A percentile compares a stretch with the other conserved stretches of the same genome.
Evolutionary conservation across 306 rosid genomes (phyloP).

Genomic region (Casuarina glauca): DNA sequence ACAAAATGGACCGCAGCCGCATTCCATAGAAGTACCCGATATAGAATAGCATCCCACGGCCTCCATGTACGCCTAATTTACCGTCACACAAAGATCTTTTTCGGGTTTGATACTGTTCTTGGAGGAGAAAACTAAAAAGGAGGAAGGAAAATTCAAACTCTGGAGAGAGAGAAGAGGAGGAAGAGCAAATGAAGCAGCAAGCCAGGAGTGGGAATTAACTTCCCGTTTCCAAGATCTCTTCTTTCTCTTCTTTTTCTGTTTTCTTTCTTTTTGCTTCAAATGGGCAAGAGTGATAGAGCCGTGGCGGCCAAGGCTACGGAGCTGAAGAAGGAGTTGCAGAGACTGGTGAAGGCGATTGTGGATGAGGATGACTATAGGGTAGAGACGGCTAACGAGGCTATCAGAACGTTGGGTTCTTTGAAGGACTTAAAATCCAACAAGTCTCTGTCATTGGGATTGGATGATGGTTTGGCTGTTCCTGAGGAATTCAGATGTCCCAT

Average conservation of each 20-base stretch:
- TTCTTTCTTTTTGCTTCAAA: slow-evolving; percentile 11
- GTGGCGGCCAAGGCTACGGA: slow-evolving; percentile 25
- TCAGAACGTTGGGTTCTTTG: slow-evolving; percentile 45
- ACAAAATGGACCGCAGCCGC: too few relatives aligned
- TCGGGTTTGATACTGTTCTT: too few relatives aligned
- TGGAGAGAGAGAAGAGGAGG: too few relatives aligned
- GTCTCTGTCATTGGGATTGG: slow-evolving; percentile 29
- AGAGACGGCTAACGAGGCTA: slow-evolving; percentile 47
- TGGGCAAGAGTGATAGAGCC: slow-evolving; percentile 36
- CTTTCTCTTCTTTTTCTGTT: background rate
- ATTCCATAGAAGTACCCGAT: too few relatives aligned
- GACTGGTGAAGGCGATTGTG: slow-evolving; percentile 44
- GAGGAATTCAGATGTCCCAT: slow-evolving; percentile 71
- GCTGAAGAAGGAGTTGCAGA: slow-evolving; percentile 49
- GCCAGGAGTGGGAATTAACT: background rate
- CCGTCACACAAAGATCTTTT: too few relatives aligned
- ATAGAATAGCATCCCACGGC: too few relatives aligned
- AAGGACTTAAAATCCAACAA: slow-evolving; percentile 31
- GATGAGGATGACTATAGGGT: slow-evolving; percentile 44
- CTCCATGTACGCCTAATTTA: too few relatives aligned
- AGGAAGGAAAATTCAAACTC: too few relatives aligned
- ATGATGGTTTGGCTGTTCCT: slow-evolving; percentile 36
- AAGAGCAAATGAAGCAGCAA: too few relatives aligned
- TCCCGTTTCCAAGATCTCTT: background rate
- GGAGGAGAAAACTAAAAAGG: too few relatives aligned